Conservation (phyloP, 805 yeast species). For the Candida cerambycidarum region DNA sequence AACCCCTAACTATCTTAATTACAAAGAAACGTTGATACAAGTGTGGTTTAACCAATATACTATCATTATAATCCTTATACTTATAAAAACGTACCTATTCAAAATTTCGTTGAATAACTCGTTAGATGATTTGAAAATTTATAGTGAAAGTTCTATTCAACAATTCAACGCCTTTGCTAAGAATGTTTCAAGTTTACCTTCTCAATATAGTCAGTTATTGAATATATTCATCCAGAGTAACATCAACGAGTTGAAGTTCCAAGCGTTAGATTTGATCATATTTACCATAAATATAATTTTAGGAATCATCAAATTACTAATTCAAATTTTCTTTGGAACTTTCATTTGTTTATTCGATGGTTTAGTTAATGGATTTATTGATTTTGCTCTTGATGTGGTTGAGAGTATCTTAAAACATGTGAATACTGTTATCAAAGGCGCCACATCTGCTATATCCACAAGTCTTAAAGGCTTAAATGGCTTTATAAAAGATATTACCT, state of each 20-base stretch:
- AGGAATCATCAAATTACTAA: slow-evolving; percentile 56
- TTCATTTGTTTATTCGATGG: slow-evolving; percentile 80
- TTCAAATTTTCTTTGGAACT: slow-evolving; percentile 81
- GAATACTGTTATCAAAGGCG: slow-evolving; percentile 53
- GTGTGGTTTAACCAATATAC: slow-evolving; percentile 67
- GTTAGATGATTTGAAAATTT: slow-evolving; percentile 1
- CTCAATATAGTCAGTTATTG: slow-evolving; percentile 8
- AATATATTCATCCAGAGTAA: slow-evolving; percentile 8
- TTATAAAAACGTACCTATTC: slow-evolving; percentile 63
- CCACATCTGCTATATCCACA: slow-evolving; percentile 14
- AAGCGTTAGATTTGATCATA: slow-evolving; percentile 9
- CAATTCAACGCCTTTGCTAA: slow-evolving; percentile 5
- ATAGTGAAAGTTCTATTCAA: slow-evolving; percentile 5
- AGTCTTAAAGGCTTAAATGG: slow-evolving; percentile 9
- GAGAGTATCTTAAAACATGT: slow-evolving; percentile 59
- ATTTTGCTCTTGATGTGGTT: slow-evolving; percentile 71
- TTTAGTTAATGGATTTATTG: slow-evolving; percentile 68
- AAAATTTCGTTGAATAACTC: slow-evolving; percentile 32
- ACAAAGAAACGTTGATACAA: slow-evolving; percentile 49
- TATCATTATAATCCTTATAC: slow-evolving; percentile 51
- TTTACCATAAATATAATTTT: slow-evolving; percentile 28
- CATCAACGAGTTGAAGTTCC: slow-evolving; percentile 8
- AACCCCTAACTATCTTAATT: slow-evolving; percentile 15
- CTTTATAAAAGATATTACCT: slow-evolving; percentile 5
- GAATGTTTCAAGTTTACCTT: slow-evolving; percentile 6